Evolutionary conservation across 768 basidiomycete genomes (phyloP), one percentile per base, ranked within the genome.

Genomic region (Boletus vermiculosoides): DNA sequence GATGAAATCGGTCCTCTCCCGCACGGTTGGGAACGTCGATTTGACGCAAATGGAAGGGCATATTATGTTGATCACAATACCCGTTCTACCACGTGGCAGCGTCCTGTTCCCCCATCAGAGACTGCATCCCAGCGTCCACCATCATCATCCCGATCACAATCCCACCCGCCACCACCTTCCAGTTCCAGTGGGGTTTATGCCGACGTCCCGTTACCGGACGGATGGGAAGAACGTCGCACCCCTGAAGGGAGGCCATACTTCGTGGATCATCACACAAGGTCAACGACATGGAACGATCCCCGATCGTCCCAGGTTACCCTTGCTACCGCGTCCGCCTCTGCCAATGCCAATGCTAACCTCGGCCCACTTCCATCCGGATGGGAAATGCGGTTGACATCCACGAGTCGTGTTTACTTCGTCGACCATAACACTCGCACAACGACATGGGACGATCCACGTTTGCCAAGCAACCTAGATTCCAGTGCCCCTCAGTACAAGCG

Each of bases 401-500:
- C 89, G 0, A 82, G 82, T 9, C 81, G 92, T 34, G 87, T 95
- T 18, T 96, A 96, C 74, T 96, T 94, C 63, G 93, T 95, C 15
- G 94, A 95, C 69, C 94, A 96, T 73, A 94, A 88, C 60, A 89
- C 87, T 39, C 81, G 88, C 52, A 92, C 92, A 18, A 95, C 94
- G 16, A 84, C 90, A 7, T 95, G 93, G 94, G 94, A 95, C 67
- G 94, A 96, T 70, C 94, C 93, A 20, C 83, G 94, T 50, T 72
- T 94, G 51, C 93, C 94, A 0, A 86, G 84, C 1, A 83, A 86
- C 58, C 77, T 94, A 47, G 92, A 94, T 66, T 86, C 89, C 61
- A 91, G 86, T 73, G 92, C 92, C 4, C 94, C 93, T n/a, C 92
- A 95, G 73, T 95, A 94, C 74, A 94, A 95, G 74, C 87, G 92